Conservation (phyloP, 176 grass and related monocot genomes). For the Rhipidocladum racemiflorum region DNA sequence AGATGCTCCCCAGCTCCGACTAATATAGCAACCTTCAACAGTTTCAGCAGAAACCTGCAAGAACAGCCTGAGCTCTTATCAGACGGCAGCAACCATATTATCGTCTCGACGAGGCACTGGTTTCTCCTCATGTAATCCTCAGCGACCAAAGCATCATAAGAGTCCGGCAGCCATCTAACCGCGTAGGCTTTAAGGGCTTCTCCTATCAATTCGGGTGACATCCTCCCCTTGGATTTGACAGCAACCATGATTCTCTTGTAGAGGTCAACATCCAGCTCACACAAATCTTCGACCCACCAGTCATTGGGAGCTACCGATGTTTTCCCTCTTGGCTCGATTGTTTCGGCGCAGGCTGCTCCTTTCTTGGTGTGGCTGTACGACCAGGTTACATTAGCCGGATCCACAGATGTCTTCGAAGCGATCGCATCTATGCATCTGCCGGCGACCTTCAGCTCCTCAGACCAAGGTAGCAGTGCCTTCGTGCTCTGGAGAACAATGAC, state of each 20-base stretch:
- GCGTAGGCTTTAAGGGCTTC: slow-evolving; percentile 85
- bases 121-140: slow-evolving; percentile 89
- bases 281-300: slow-evolving; percentile 97
- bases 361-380: slow-evolving; percentile 75
- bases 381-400: slow-evolving; percentile 85
- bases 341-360: slow-evolving; percentile 49
- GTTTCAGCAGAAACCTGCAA: slow-evolving; percentile 91
- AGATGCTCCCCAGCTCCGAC: slow-evolving; percentile 58
- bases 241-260: slow-evolving; percentile 97
- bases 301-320: slow-evolving; percentile 55
- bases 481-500: slow-evolving; percentile 91
- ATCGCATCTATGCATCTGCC: slow-evolving; percentile 92
- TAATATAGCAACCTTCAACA: slow-evolving; percentile 86
- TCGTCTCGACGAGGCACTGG: slow-evolving; percentile 75
- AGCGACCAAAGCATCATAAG: slow-evolving; percentile 69
- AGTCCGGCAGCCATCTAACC: slow-evolving; percentile 90
- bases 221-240: slow-evolving; percentile 90
- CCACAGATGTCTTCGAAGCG: slow-evolving; percentile 80
- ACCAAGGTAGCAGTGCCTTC: slow-evolving; percentile 67
- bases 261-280: slow-evolving; percentile 89
- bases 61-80: slow-evolving; percentile 91
- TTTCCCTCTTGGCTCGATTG: slow-evolving; percentile 52
- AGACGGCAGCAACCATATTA: slow-evolving; percentile 87
- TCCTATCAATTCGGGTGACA: slow-evolving; percentile 78
- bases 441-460: slow-evolving; percentile 77